A percentile compares a stretch with the other conserved stretches of the same genome.
Evolutionary conservation across 2,329 filamentous ascomycete species (phyloP).

Genomic region (Neurospora sp.): DNA sequence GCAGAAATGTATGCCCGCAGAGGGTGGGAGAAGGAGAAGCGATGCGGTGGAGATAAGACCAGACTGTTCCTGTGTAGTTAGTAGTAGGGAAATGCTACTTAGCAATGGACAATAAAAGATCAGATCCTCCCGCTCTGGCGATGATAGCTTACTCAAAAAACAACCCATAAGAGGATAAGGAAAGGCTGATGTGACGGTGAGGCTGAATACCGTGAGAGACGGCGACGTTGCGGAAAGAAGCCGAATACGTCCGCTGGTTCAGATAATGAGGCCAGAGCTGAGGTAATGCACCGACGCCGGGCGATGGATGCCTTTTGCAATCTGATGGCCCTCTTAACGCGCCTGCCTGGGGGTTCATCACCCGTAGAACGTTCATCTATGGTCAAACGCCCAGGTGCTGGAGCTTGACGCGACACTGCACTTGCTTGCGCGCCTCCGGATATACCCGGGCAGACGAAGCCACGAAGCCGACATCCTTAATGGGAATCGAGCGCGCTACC

Average conservation of each 20-base stretch:
- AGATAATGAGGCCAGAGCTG: background rate
- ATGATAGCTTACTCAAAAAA: background rate
- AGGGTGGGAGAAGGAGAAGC: background rate
- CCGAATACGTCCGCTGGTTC: background rate
- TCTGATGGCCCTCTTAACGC: background rate
- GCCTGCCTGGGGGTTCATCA: background rate
- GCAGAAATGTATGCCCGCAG: background rate
- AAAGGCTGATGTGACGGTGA: background rate
- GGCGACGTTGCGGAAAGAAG: background rate
- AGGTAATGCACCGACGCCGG: background rate
- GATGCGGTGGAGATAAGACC: background rate
- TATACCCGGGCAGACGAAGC: background rate
- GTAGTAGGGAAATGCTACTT: background rate
- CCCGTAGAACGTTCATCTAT: background rate
- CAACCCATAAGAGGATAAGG: background rate
- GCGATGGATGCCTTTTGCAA: background rate
- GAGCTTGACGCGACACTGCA: conserved; percentile 1
- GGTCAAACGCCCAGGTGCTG: background rate
- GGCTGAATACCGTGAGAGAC: background rate
- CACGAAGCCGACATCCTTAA: background rate
- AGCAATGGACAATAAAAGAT: background rate
- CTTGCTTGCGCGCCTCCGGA: conserved; percentile 3
- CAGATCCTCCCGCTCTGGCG: background rate
- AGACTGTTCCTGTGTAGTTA: background rate
- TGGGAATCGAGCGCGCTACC: background rate